These are phyloP conservation scores for Backusella macrospora DNA, from an alignment of 192 early-diverging fungal genomes.

Conservation along the genomic window DNA sequence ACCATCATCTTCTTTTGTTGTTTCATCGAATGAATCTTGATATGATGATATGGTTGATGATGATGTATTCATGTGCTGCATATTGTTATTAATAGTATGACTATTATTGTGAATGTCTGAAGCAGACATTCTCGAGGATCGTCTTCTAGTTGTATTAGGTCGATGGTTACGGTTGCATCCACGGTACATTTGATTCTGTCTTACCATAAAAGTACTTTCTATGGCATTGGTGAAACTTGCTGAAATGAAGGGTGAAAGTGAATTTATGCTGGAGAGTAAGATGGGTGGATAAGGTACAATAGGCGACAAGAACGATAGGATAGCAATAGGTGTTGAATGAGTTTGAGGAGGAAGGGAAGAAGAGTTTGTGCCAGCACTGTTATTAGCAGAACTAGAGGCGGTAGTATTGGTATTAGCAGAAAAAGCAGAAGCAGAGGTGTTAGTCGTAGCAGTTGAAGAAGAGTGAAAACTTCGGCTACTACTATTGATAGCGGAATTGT, in stretches of 20 bases:
- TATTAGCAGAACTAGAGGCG: not conserved
- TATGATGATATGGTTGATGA: not conserved
- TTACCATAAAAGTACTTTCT: slow-evolving; percentile 18
- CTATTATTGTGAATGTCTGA: not conserved
- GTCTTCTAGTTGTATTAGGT: not conserved
- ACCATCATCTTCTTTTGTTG: not conserved
- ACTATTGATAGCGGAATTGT: not conserved
- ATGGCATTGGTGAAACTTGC: slow-evolving; percentile 40
- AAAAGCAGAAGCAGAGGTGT: not conserved
- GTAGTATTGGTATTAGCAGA: not conserved
- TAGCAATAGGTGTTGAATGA: slow-evolving; percentile 46
- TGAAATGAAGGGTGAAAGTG: slow-evolving; percentile 52
- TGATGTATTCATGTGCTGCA: not conserved
- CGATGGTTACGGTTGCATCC: not conserved
- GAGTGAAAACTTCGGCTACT: not conserved
- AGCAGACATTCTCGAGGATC: not conserved
- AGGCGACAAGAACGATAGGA: slow-evolving; percentile 57
- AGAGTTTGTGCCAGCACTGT: not conserved
- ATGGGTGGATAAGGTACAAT: slow-evolving; percentile 54
- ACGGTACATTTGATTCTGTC: slow-evolving; percentile 21
- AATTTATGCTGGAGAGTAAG: slow-evolving; percentile 40
- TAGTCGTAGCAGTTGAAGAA: not conserved
- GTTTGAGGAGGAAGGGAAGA: not conserved
- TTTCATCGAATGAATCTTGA: slow-evolving; percentile 3
- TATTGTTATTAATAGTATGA: not conserved